These are phyloP conservation scores for Tolypocladium inflatum DNA, from an alignment of 2,329 filamentous ascomycete species.

Conservation along the genomic window DNA sequence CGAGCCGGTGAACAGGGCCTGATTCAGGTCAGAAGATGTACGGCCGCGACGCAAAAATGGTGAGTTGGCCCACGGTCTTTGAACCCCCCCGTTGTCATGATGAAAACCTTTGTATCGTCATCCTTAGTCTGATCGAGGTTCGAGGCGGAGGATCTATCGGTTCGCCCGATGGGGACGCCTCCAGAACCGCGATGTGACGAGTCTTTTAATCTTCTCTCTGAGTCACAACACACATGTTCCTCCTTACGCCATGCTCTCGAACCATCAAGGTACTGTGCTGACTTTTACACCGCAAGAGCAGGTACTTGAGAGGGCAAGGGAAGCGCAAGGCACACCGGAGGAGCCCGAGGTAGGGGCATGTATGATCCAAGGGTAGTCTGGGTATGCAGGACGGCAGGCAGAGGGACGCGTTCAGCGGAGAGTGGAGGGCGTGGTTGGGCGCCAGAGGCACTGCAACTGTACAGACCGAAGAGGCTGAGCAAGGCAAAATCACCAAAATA, in stretches of 20 bases:
- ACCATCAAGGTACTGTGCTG: neutral
- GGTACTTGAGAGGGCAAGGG: neutral
- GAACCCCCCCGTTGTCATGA: constrained; percentile 41
- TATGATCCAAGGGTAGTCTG: too few species aligned
- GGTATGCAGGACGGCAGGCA: too few species aligned
- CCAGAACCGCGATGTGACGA: constrained; percentile 33
- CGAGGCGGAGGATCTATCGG: constrained; percentile 22
- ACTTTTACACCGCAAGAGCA: neutral
- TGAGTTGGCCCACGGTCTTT: constrained; percentile 16
- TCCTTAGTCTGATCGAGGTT: constrained; percentile 74
- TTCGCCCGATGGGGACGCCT: constrained; percentile 19
- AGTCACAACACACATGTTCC: constrained; percentile 10
- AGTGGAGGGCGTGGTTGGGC: neutral
- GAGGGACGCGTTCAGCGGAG: too few species aligned
- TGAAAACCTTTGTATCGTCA: constrained; percentile 87
- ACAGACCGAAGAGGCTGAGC: neutral
- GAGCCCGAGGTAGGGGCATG: too few species aligned
- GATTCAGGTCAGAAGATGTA: neutral
- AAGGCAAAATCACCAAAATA: neutral
- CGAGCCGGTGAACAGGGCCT: too few species aligned
- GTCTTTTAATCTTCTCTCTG: constrained; percentile 48
- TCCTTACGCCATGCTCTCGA: too few species aligned
- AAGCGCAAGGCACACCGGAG: neutral
- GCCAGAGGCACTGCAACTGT: neutral
- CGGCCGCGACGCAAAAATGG: neutral